Conservation (phyloP, 1,284 basidiomycete genomes). For the Crepidotus sp. region DNA sequence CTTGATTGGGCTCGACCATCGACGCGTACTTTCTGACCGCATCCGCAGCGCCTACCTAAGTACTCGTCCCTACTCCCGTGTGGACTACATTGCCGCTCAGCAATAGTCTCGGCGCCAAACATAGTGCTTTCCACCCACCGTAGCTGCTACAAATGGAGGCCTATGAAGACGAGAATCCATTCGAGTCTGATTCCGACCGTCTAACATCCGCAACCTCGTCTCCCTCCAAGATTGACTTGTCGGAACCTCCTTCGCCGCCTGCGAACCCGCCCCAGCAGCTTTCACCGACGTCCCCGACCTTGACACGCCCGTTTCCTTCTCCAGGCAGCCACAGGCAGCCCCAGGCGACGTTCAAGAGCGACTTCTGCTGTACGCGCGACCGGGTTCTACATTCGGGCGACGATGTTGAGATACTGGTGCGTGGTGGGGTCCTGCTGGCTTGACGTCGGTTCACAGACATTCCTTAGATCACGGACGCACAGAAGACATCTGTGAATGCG, state of each 20-base stretch:
- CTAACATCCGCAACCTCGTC: constrained; percentile 40
- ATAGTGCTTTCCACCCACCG: background rate
- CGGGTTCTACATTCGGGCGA: constrained; percentile 72
- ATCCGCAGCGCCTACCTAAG: background rate
- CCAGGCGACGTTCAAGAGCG: constrained; percentile 49
- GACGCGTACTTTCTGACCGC: constrained; percentile 4
- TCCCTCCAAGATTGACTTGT: constrained; percentile 50
- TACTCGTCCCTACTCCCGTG: background rate
- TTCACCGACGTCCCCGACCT: constrained; percentile 33
- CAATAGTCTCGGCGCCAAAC: background rate
- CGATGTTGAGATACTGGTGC: constrained; percentile 67
- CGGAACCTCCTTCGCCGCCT: constrained; percentile 55
- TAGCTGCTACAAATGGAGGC: constrained; percentile 40
- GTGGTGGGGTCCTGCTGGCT: constrained; percentile 23
- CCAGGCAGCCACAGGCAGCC: constrained; percentile 44
- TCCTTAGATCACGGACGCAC: constrained; percentile 81
- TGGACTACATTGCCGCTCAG: constrained; percentile 1
- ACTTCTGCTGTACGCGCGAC: constrained; percentile 69
- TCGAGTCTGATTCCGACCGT: constrained; percentile 55
- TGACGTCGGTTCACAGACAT: background rate
- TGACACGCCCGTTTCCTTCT: constrained; percentile 43
- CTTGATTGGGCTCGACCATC: too few relatives aligned
- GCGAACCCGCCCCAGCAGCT: constrained; percentile 32
- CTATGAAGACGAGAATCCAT: constrained; percentile 75
- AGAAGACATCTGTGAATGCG: constrained; percentile 86